Evolutionary conservation across 129 eudicot genomes (phyloP), one percentile per base, ranked within the genome.

Genomic region (Helichrysum umbraculigerum): DNA sequence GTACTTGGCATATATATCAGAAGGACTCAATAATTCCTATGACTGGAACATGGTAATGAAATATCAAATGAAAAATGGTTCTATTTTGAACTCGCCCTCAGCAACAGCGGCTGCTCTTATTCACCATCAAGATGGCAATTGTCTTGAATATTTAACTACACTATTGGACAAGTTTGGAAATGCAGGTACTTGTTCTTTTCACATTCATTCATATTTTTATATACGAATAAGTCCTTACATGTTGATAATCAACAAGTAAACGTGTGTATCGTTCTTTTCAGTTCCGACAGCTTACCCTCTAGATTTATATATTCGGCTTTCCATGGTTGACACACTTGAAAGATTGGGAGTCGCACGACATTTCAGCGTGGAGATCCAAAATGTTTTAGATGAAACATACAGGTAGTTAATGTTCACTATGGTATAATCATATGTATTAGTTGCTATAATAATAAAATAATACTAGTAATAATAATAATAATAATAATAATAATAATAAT

Each of bases 251-350:
- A 42, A 47, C 19, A 62, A 61, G 30, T 62, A 7, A 19, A 51
- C 22, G 42, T 17, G 44, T 61, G 22, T 75, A 33, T 80, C 34
- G 50, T 30, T 70, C 50, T 51, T 70, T 51, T 30, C 86, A 93
- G 98, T 90, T 59, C 98, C 96, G 64, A 80, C 96, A 57, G 71
- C 84, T 58, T 80, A 88, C 66, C 98, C 96, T 65, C 39, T 83
- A 25, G 89, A 93, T 82, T 75, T 83, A 76, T 85, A 86, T 80
- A 77, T 69, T 9, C 86, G 78, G 35, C 92, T 93, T 44, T 81
- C 70, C 84, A 75, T 89, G 87, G 84, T 93, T 74, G 95, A 93
- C 73, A 85, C 76, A 66, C 91, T 88, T 81, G 81, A 78, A 81
- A 88, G 72, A 57, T 75, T 93, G 78, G 98, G 98, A 63, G 86